phyloP scores from a whole-genome alignment of 306 rosid species.

The Vigna angularis region DNA sequence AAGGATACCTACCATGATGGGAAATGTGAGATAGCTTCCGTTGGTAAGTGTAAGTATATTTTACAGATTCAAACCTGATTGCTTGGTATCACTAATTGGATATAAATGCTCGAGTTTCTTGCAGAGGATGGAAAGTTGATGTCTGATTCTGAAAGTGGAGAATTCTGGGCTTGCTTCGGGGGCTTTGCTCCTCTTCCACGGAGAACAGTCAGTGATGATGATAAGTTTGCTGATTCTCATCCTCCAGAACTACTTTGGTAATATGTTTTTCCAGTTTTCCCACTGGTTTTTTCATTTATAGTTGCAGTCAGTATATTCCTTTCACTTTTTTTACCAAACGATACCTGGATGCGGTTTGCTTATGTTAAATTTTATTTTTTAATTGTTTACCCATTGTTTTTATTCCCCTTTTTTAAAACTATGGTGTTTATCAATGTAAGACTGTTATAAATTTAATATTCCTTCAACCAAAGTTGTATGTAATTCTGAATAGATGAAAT shows the following conservation, averaged over 20 bases:
- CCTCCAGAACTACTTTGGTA: constrained; percentile 81
- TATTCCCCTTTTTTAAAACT: constrained; percentile 13
- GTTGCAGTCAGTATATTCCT: constrained; percentile 20
- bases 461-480: constrained; percentile 27
- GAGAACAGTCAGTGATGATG: constrained; percentile 70
- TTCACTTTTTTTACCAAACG: constrained; percentile 4
- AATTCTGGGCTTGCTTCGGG: constrained; percentile 96
- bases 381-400: constrained; percentile 28
- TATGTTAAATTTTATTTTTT: constrained; percentile 4
- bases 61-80: constrained; percentile 30
- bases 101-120: constrained; percentile 45
- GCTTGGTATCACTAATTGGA: constrained; percentile 45
- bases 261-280: constrained; percentile 43
- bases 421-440: constrained; percentile 14
- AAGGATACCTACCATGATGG: constrained; percentile 96
- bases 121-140: constrained; percentile 98
- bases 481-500: constrained; percentile 36
- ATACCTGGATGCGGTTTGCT: constrained; percentile 33
- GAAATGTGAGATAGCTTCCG: constrained; percentile 90
- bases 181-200: constrained; percentile 99
- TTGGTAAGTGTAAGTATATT: constrained; percentile 73
- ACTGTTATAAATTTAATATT: constrained; percentile 14
- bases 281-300: constrained; percentile 24
- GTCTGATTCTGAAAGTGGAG: constrained; percentile 97
- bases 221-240: constrained; percentile 64